Base-by-base conservation (phyloP, 2,329 filamentous ascomycete species). In the Monilinia fructicola region DNA sequence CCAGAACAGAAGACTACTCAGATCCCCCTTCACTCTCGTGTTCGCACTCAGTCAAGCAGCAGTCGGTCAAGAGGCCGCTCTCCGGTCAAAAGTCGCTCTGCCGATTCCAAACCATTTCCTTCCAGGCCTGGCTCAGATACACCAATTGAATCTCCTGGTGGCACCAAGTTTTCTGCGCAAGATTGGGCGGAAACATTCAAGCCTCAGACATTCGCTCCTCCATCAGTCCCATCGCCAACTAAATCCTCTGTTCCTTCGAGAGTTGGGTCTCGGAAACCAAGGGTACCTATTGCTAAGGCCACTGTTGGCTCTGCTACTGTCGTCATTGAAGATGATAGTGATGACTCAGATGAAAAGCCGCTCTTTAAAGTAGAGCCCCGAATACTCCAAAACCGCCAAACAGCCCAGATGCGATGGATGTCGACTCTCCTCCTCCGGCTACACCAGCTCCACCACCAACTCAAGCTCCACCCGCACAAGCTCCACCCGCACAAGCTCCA, bases 341-440 rank as follows among this genome's bases (percentile, higher is more conserved):
- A 70, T 48, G 70, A 73, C 38, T 71, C 72, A 42, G 73, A 75
- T 63, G 71, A 71, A 18, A 73, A 74, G 11, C 71, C 73, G 35
- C 64, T 73, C 2, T 76, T 74, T 54, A 71, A 53, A 28, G 74
- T 76, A 14, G 79, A 79, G 46, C 42, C 44, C 46, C 67, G 28
- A 64, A 59, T 10, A 56, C 58, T 12, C 40, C 67, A 56, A 52
- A 61, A 23, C 48, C 67, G 23, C 46, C 65, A 10, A 52, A 42
- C 40, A 86, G 83, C 69, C 83, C 85, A 3, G 84, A 83, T 67
- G 85, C 86, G 18, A 89, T 89, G 87, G 87, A 89, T 69, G 87
- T 89, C 61, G 87, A 89, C 71, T 81, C 83, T 5, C 84, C 85
- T 58, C 62, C 72, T 58, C 70, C 53, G 10, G 42, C 44, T 18